Evolutionary conservation across 106 monocot species (phyloP), one percentile per base, ranked within the genome.

Genomic region (Hemerocallis citrina): DNA sequence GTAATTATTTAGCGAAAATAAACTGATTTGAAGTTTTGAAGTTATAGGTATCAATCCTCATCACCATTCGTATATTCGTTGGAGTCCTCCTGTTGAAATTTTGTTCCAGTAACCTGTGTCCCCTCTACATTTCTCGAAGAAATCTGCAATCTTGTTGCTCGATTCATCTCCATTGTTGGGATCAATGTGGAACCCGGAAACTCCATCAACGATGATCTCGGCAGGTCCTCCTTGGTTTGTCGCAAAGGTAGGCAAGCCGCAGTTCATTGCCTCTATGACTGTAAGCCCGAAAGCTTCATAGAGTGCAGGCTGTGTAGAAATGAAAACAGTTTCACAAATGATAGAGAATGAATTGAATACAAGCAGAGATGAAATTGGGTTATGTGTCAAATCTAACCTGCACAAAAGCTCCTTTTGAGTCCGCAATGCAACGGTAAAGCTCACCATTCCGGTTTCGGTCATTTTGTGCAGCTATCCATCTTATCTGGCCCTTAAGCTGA

Each of bases 191-290:
- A 96, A 90, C 3, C 95, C 95, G 0, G 90, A 96, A 45, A 91
- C 83, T 3, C 81, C 95, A 19, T 91, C 95, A 0, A 96, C 76
- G 36, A 96, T 87, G 57, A 96, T 95, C 67, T 96, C 95, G 1
- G 90, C 90, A 1, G 95, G 95, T 14, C 95, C 95, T 56, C 90
- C 95, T 72, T 90, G 80, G 68, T 90, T 96, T 8, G 95, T 96
- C 20, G 90, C 95, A 62, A 96, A 96, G 37, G 95, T 96, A 0
- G 84, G 86, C 35, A 91, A 63, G 12, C 95, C 90, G 13, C 90
- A 96, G 76, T 91, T 96, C 95, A 96, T 96, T 7, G 95, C 95
- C 79, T 96, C 95, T 21, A 96, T 91, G 13, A 96, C 95, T 7
- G 93, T 93, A 12, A 93, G 77, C 12, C 89, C 93, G 52, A 93